A percentile compares a stretch with the other conserved stretches of the same genome.
Evolutionary conservation across 1,139 yeast genomes (phyloP).

Genomic region (Lodderomyces jiufengensis): DNA sequence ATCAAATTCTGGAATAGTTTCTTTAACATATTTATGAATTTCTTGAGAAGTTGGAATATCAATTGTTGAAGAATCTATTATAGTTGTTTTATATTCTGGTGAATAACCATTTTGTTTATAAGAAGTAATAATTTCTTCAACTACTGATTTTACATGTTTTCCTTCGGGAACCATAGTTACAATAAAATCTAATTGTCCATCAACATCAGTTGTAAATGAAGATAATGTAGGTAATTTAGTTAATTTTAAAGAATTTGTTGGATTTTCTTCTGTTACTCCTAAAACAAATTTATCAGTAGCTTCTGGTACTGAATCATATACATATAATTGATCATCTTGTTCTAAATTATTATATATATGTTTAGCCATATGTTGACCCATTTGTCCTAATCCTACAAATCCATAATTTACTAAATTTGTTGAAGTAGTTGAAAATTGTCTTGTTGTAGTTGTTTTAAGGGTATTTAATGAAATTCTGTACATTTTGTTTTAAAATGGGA

Average conservation of each 20-base stretch:
- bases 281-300: conserved; percentile 28
- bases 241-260: conserved; percentile 18
- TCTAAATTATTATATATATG: conserved; percentile 45
- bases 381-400: conserved; percentile 56
- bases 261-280: conserved; percentile 20
- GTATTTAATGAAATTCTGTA: conserved; percentile 1
- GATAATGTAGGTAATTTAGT: conserved; percentile 21
- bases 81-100: conserved; percentile 18
- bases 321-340: conserved; percentile 35
- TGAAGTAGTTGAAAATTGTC: conserved; percentile 14
- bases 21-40: conserved; percentile 35
- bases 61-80: conserved; percentile 54
- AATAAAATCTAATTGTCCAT: conserved; percentile 38
- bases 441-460: background rate
- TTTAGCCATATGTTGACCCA: conserved; percentile 61
- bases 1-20: conserved; percentile 33
- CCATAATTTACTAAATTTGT: conserved; percentile 35
- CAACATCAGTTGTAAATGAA: conserved; percentile 37
- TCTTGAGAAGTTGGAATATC: conserved; percentile 49
- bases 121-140: conserved; percentile 34
- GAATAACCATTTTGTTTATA: conserved; percentile 19
- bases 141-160: conserved; percentile 46
- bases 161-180: conserved; percentile 63
- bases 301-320: conserved; percentile 40
- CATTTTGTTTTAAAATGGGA: background rate